Evolutionary conservation across 192 early-diverging fungal species (phyloP).

Genomic region (Geosiphon pyriformis): DNA sequence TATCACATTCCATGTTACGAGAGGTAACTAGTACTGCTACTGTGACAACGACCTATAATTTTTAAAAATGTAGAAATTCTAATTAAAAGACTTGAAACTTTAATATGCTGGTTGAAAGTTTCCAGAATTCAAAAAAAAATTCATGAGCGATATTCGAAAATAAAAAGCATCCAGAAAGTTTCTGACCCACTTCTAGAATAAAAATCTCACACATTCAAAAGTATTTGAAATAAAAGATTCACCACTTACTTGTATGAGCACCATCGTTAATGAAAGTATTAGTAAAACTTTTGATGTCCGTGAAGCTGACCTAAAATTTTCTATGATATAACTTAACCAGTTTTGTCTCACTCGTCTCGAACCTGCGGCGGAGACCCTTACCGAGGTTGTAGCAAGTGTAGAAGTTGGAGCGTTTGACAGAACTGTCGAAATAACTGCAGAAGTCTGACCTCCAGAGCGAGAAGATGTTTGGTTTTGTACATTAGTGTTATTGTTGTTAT

Average conservation of each 20-base stretch:
- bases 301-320: conserved; percentile 20
- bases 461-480: too few species aligned
- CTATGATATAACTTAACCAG: conserved; percentile 10
- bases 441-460: neutral
- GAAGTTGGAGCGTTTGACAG: neutral
- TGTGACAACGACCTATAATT: conserved; percentile 19
- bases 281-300: conserved; percentile 19
- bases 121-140: too few species aligned
- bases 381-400: conserved; percentile 16
- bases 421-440: conserved; percentile 17
- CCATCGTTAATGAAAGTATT: conserved; percentile 10
- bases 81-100: too few species aligned
- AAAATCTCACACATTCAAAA: neutral
- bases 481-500: too few species aligned
- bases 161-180: too few species aligned
- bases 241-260: conserved; percentile 18
- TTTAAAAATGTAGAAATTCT: neutral
- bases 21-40: conserved; percentile 11
- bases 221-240: neutral
- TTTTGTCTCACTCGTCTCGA: conserved; percentile 18
- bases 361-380: conserved; percentile 6
- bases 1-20: neutral
- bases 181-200: too few species aligned
- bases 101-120: too few species aligned
- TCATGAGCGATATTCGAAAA: too few species aligned